Evolutionary conservation across 2,329 filamentous ascomycete species (phyloP).

Genomic region (Beauveria brongniartii): DNA sequence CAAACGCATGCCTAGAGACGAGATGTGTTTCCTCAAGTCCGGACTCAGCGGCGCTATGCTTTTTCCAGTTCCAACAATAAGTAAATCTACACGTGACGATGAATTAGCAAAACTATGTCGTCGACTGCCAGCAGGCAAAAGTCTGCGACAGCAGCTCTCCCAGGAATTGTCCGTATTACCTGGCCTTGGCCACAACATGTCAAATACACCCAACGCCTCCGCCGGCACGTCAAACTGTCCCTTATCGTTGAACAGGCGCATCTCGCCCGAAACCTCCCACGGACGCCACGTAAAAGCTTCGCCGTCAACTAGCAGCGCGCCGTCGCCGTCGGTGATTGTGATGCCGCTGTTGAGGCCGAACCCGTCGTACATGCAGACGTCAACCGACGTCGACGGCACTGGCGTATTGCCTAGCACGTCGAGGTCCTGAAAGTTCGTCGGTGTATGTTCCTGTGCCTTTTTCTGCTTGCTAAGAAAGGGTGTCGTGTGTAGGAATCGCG

Average conservation of each 20-base stretch:
- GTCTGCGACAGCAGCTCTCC: not conserved
- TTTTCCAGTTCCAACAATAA: constrained; percentile 81
- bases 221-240: constrained; percentile 72
- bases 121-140: not conserved
- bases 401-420: constrained; percentile 73
- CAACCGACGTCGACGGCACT: constrained; percentile 71
- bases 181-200: constrained; percentile 78
- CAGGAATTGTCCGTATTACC: constrained; percentile 40
- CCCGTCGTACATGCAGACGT: constrained; percentile 72
- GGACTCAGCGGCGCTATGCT: constrained; percentile 70
- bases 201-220: constrained; percentile 66
- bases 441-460: constrained; percentile 24
- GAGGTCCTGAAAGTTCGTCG: constrained; percentile 61
- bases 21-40: constrained; percentile 62
- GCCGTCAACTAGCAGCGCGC: constrained; percentile 72
- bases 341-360: constrained; percentile 81
- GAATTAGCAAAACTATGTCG: not conserved
- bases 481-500: constrained; percentile 16
- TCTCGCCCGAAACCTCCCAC: constrained; percentile 49
- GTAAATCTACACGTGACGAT: constrained; percentile 54
- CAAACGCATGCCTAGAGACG: constrained; percentile 70
- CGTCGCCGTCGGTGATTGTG: constrained; percentile 59
- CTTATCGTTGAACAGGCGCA: constrained; percentile 59
- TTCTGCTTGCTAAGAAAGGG: constrained; percentile 15
- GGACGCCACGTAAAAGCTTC: constrained; percentile 87